Percentiles rank a stretch among this genome's conserved stretches.
Conservation (phyloP, 805 yeast genomes). For the Hagleromyces aurorensis region DNA sequence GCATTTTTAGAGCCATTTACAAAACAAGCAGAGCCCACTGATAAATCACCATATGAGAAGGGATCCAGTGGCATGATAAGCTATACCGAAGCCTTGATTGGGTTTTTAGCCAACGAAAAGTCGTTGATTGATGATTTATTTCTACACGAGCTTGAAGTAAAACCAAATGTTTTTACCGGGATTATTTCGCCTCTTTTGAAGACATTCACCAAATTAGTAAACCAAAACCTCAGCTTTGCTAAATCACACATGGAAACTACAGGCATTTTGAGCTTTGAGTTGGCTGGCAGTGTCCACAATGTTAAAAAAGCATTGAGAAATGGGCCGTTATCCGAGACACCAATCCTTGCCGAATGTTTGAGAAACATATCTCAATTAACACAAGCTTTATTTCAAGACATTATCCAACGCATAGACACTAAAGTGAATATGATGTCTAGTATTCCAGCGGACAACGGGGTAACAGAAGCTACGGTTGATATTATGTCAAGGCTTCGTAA, state of each 20-base stretch:
- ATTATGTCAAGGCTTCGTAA: conserved; percentile 58
- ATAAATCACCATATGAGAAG: conserved; percentile 47
- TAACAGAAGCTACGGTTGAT: conserved; percentile 67
- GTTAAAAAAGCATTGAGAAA: conserved; percentile 30
- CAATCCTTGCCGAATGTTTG: conserved; percentile 23
- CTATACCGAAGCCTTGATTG: conserved; percentile 46
- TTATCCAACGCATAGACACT: conserved; percentile 47
- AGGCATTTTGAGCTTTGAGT: conserved; percentile 49
- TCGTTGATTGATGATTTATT: conserved; percentile 39
- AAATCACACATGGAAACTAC: conserved; percentile 38
- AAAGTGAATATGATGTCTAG: conserved; percentile 39
- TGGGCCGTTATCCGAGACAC: conserved; percentile 18
- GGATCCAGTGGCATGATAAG: conserved; percentile 51
- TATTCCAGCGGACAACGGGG: conserved; percentile 60
- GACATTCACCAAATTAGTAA: conserved; percentile 34
- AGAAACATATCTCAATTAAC: conserved; percentile 23
- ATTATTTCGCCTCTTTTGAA: conserved; percentile 33
- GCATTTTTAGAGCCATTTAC: conserved; percentile 41
- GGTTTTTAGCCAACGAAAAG: conserved; percentile 42
- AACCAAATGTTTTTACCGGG: conserved; percentile 25
- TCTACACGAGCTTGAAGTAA: conserved; percentile 28
- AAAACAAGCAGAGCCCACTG: conserved; percentile 32
- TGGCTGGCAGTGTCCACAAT: conserved; percentile 41
- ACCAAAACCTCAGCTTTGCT: conserved; percentile 34
- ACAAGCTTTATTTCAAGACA: conserved; percentile 44